Base-by-base conservation (phyloP, 805 yeast species). In the Zygotorulaspora florentina region DNA sequence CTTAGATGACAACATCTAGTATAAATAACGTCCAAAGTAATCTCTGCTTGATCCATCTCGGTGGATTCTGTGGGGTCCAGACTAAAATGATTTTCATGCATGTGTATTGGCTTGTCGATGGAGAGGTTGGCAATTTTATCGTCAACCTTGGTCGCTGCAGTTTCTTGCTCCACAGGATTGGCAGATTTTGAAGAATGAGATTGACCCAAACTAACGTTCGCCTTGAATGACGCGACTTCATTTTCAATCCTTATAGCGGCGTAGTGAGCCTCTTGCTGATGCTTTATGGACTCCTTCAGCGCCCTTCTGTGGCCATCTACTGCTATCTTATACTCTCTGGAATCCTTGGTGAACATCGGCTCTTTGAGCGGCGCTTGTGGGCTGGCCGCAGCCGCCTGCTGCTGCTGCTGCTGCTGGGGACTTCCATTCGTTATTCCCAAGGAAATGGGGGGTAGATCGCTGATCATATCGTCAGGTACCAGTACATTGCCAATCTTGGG, bases 1-100 rank as follows among this genome's bases (percentile, higher is more conserved):
- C 97, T 73, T 47, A 90, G 70, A 64, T 90, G 97, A 62, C 97
- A 90, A 64, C 97, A 91, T 53, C 97, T 72, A 1, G 96, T 87
- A 66, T 90, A 90, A 58, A 91, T 73, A 38, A 80, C 75, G 56
- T 87, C 96, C 43, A 73, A 50, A 2, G 68, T 65, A 12, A 62
- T 39, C 37, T 65, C 64, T 11, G 52, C 53, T 8, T 59, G 28
- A 8, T 47, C 51, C 5, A 39, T 49, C 15, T 16, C 12, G 58
- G 26, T 40, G 18, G 50, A 18, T 23, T 59, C 41, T 12, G 53
- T 48, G 18, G 52, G 43, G 13, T 64, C 66, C 37, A 64, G 68
- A 15, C 65, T 71, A 55, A 80, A 80, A 55, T 76, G 77, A 45
- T 76, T 71, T 51, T 79, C 83, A 60, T 80, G 83, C 18, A 71